Percentiles rank a stretch among this genome's conserved stretches.
Conservation (phyloP, 1,284 basidiomycete species). For the Moesziomyces sp. region DNA sequence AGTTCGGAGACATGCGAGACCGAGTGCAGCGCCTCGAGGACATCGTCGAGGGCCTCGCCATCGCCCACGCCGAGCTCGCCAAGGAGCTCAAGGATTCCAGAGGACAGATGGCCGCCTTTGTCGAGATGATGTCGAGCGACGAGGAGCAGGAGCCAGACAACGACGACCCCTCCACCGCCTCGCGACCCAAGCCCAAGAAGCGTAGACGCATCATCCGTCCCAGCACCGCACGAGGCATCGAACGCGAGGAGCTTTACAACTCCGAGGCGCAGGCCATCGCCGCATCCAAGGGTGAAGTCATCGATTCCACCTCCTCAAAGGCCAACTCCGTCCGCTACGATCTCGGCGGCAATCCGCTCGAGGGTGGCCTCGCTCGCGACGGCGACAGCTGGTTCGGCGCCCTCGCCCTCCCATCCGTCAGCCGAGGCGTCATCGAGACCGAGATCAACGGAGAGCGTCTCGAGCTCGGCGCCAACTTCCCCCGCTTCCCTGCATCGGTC, state of each 20-base stretch:
- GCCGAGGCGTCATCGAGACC: conserved; percentile 58
- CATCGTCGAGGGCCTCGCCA: conserved; percentile 62
- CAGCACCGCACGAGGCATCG: conserved; percentile 51
- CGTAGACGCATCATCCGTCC: conserved; percentile 47
- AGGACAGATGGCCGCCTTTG: conserved; percentile 36
- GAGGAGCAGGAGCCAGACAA: conserved; percentile 36
- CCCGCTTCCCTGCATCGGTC: conserved; percentile 59
- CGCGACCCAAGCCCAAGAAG: conserved; percentile 37
- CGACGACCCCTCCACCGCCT: conserved; percentile 13
- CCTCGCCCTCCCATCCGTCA: conserved; percentile 61
- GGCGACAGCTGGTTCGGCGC: conserved; percentile 64
- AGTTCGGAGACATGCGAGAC: conserved; percentile 62
- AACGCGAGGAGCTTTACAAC: conserved; percentile 59
- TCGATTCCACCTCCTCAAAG: conserved; percentile 36
- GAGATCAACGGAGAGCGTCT: conserved; percentile 62
- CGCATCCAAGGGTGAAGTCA: conserved; percentile 45
- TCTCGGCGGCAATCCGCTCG: conserved; percentile 53
- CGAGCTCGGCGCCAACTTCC: conserved; percentile 61
- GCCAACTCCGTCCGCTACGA: conserved; percentile 35
- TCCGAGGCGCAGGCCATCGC: conserved; percentile 50
- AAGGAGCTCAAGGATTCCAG: conserved; percentile 52
- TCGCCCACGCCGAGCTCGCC: conserved; percentile 57
- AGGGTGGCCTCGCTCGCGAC: conserved; percentile 59
- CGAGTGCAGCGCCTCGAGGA: conserved; percentile 62
- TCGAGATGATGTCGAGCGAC: conserved; percentile 47